Percentiles rank a stretch among this genome's conserved stretches.
These are phyloP conservation scores for Austroboletus niveus DNA, from an alignment of 1,284 basidiomycete species.

Conservation along the genomic window DNA sequence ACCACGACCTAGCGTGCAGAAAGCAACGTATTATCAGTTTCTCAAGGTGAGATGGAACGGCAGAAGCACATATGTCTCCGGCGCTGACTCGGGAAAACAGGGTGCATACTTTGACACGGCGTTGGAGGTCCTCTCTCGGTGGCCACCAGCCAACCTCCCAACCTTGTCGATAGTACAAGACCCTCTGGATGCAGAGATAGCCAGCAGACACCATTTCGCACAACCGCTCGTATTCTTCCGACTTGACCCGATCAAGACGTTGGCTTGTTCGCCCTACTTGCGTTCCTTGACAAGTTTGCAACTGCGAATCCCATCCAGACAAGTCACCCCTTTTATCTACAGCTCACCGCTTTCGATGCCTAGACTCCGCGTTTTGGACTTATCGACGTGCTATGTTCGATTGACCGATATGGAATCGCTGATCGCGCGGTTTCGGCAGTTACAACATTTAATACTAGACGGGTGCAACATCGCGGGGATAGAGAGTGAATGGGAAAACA, in stretches of 20 bases:
- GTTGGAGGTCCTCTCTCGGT: conserved; percentile 50
- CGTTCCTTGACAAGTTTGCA: conserved; percentile 46
- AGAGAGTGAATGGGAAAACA: conserved; percentile 49
- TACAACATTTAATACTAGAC: conserved; percentile 57
- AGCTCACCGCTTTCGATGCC: conserved; percentile 37
- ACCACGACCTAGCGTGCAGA: conserved; percentile 50
- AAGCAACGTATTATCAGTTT: conserved; percentile 68
- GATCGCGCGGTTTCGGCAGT: conserved; percentile 40
- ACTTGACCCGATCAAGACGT: conserved; percentile 46
- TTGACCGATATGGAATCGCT: conserved; percentile 50
- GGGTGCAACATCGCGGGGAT: conserved; percentile 45
- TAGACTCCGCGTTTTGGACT: conserved; percentile 50
- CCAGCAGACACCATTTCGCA: conserved; percentile 47
- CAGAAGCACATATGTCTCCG: not conserved
- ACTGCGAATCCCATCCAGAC: conserved; percentile 58
- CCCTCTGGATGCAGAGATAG: conserved; percentile 42
- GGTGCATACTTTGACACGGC: conserved; percentile 70
- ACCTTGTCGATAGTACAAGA: conserved; percentile 67
- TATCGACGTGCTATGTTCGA: conserved; percentile 55
- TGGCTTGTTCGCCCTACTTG: conserved; percentile 47
- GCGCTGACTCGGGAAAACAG: conserved; percentile 30
- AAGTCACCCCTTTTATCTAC: conserved; percentile 46
- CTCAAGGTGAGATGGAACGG: conserved; percentile 42
- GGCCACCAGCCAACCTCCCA: conserved; percentile 48
- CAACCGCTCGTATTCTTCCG: conserved; percentile 75